phyloP scores from a whole-genome alignment of 1,284 basidiomycete species.

The Rugosomyces carneus region DNA sequence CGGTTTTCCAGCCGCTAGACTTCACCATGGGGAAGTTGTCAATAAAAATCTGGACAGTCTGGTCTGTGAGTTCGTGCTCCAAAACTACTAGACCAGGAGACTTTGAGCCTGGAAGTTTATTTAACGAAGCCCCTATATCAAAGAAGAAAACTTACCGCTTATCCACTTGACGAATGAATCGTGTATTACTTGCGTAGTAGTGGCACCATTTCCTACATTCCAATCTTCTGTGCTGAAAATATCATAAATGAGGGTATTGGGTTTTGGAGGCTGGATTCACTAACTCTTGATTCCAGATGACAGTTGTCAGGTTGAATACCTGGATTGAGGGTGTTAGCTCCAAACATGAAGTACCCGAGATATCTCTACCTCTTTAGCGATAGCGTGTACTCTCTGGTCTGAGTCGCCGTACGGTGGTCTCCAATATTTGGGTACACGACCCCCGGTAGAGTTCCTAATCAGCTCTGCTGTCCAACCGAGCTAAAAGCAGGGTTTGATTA shows the following conservation, averaged over 20 bases:
- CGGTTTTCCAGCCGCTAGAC: constrained; percentile 60
- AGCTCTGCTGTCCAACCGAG: constrained; percentile 81
- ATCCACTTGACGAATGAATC: constrained; percentile 46
- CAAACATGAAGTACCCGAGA: not conserved
- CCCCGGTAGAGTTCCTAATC: constrained; percentile 77
- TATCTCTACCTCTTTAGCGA: constrained; percentile 49
- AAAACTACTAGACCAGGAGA: constrained; percentile 72
- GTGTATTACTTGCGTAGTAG: constrained; percentile 39
- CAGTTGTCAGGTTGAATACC: constrained; percentile 63
- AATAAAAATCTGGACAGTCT: constrained; percentile 66
- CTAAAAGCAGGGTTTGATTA: constrained; percentile 20
- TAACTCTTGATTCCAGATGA: constrained; percentile 81
- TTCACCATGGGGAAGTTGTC: constrained; percentile 59
- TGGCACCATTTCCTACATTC: constrained; percentile 41
- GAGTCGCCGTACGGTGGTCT: constrained; percentile 76
- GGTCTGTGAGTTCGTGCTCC: constrained; percentile 74
- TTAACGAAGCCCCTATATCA: constrained; percentile 7
- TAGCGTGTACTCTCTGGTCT: constrained; percentile 67
- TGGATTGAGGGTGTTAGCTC: constrained; percentile 12
- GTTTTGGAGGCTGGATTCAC: constrained; percentile 17
- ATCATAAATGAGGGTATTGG: not conserved
- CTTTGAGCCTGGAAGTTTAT: constrained; percentile 46
- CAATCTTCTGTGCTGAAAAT: constrained; percentile 58
- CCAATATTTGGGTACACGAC: constrained; percentile 68
- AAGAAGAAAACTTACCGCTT: constrained; percentile 36